Percentiles rank a stretch among this genome's conserved stretches.
Evolutionary conservation across 192 early-diverging fungal species (phyloP).

Genomic region (Lunasporangiospora selenospora): DNA sequence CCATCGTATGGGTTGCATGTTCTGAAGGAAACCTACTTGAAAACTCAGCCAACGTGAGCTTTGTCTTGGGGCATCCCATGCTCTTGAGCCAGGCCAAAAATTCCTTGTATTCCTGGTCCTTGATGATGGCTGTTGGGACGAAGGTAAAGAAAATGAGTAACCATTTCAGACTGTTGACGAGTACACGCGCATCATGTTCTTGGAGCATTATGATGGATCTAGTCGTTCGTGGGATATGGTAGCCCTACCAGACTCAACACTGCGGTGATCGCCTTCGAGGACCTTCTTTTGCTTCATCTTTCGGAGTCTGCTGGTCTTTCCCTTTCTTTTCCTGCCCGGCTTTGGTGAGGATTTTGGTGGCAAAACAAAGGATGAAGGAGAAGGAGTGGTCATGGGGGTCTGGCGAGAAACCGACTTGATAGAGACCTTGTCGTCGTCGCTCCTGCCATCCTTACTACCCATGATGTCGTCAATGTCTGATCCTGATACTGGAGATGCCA

Average conservation of each 20-base stretch:
- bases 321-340: constrained; percentile 15
- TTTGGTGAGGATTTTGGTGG: neutral
- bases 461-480: too few species aligned
- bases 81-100: constrained; percentile 58
- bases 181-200: too few species aligned
- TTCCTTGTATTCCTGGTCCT: constrained; percentile 52
- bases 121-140: constrained; percentile 40
- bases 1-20: too few species aligned
- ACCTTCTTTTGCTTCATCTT: constrained; percentile 1
- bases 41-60: constrained; percentile 61
- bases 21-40: constrained; percentile 40
- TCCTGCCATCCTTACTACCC: too few species aligned
- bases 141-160: neutral
- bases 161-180: too few species aligned
- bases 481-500: too few species aligned
- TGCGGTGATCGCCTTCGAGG: neutral
- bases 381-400: neutral
- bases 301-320: constrained; percentile 26
- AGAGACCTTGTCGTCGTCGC: neutral
- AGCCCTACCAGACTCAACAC: constrained; percentile 27
- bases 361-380: neutral
- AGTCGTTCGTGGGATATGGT: neutral
- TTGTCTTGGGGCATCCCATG: constrained; percentile 55
- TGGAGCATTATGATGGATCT: neutral
- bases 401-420: neutral